Percentiles rank a stretch among this genome's conserved stretches.
These are phyloP conservation scores for Triangularia setosa DNA, from an alignment of 2,329 filamentous ascomycete genomes.

Conservation along the genomic window DNA sequence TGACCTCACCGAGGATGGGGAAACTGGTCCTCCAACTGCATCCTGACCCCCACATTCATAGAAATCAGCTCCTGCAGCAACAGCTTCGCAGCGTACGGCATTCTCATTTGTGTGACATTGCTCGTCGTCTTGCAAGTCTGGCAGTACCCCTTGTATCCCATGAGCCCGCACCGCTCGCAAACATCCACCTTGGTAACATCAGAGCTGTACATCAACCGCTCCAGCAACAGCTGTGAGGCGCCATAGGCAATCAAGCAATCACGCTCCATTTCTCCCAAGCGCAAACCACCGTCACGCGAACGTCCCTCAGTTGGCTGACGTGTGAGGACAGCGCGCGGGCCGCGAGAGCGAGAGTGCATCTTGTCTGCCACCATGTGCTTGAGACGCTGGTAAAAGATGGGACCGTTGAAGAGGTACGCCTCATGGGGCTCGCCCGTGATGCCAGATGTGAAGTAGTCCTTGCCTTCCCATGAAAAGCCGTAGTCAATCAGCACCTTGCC, in stretches of 20 bases:
- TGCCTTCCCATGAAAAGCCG: constrained; percentile 95
- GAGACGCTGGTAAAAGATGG: constrained; percentile 98
- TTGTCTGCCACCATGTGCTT: constrained; percentile 99
- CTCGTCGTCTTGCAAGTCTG: constrained; percentile 84
- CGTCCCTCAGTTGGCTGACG: constrained; percentile 95
- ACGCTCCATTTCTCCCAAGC: constrained; percentile 97
- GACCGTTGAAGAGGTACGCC: constrained; percentile 96
- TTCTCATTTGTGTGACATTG: constrained; percentile 85
- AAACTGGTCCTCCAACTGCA: constrained; percentile 93
- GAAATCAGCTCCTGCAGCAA: constrained; percentile 93
- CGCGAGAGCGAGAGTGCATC: constrained; percentile 93
- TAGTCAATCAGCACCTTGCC: constrained; percentile 76
- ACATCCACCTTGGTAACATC: constrained; percentile 91
- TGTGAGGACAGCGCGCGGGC: constrained; percentile 86
- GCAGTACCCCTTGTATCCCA: constrained; percentile 94
- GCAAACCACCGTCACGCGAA: constrained; percentile 84
- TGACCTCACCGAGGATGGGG: constrained; percentile 39
- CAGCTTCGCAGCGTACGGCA: constrained; percentile 96
- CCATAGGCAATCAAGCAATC: constrained; percentile 98
- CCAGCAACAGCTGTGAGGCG: constrained; percentile 84
- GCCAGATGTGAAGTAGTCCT: constrained; percentile 92
- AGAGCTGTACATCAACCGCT: constrained; percentile 90
- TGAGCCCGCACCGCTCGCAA: constrained; percentile 89
- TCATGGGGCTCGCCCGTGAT: constrained; percentile 92
- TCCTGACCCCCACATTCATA: constrained; percentile 95